Evolutionary conservation across 2,329 filamentous ascomycete species (phyloP).

Genomic region (Cucurbitaria berberidis): DNA sequence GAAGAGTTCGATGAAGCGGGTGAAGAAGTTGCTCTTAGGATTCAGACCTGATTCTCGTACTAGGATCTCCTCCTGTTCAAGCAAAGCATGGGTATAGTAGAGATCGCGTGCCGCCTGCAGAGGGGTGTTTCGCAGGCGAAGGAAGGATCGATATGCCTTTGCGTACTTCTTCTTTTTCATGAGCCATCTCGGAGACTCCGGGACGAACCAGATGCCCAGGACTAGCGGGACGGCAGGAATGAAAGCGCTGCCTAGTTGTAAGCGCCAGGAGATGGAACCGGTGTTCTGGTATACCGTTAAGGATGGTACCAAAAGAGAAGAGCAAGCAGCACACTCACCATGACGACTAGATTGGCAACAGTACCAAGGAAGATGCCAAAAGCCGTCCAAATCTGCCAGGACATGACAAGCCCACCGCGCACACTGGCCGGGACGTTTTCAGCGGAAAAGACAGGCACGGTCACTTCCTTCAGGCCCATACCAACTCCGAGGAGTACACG

Average conservation of each 20-base stretch:
- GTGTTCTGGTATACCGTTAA: slow-evolving; percentile 18
- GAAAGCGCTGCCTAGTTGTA: slow-evolving; percentile 50
- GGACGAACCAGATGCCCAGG: slow-evolving; percentile 52
- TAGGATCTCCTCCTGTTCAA: slow-evolving; percentile 44
- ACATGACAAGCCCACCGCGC: slow-evolving; percentile 56
- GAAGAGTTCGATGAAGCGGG: slow-evolving; percentile 62
- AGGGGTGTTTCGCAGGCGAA: slow-evolving; percentile 47
- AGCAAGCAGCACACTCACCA: slow-evolving; percentile 19
- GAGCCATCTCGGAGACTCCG: slow-evolving; percentile 45
- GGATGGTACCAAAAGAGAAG: not conserved
- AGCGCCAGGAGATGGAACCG: slow-evolving; percentile 46
- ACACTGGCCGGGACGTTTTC: slow-evolving; percentile 57
- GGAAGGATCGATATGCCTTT: slow-evolving; percentile 49
- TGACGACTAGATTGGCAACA: slow-evolving; percentile 50
- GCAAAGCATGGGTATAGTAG: slow-evolving; percentile 50
- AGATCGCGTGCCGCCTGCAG: slow-evolving; percentile 53
- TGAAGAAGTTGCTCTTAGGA: slow-evolving; percentile 49
- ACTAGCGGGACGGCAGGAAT: slow-evolving; percentile 48
- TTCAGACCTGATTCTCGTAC: slow-evolving; percentile 41
- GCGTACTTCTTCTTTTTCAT: slow-evolving; percentile 51
- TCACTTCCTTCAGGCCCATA: slow-evolving; percentile 55
- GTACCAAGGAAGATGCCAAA: slow-evolving; percentile 56
- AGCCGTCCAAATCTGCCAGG: slow-evolving; percentile 54
- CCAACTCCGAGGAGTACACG: slow-evolving; percentile 49
- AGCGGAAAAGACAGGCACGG: slow-evolving; percentile 55